These are phyloP conservation scores for Thalassiosira gravida DNA, from an alignment of 352 stramenopile species.

Conservation along the genomic window DNA sequence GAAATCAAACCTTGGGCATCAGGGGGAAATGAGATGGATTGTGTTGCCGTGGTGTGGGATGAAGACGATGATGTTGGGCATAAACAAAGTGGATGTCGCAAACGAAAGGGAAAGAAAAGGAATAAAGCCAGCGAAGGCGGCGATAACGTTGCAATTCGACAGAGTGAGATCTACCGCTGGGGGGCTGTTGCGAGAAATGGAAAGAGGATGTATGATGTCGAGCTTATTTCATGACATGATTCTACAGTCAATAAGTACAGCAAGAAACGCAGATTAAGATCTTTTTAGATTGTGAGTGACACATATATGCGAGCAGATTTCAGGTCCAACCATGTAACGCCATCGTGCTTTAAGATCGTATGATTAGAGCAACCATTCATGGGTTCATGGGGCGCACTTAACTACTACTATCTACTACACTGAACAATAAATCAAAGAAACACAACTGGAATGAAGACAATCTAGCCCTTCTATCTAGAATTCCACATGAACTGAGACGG, in stretches of 20 bases:
- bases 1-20: slow-evolving; percentile 66
- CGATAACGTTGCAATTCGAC: slow-evolving; percentile 14
- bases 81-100: not conserved
- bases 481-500: no score
- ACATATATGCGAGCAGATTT: no score
- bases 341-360: no score
- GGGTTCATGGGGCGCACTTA: no score
- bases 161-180: slow-evolving; percentile 65
- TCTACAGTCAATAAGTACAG: not conserved
- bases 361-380: no score
- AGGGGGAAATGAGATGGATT: slow-evolving; percentile 57
- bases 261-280: no score
- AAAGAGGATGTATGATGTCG: slow-evolving; percentile 62
- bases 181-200: slow-evolving; percentile 59
- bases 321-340: no score
- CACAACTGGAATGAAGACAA: no score
- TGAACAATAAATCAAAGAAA: no score
- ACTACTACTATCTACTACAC: no score
- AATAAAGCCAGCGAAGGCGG: not conserved
- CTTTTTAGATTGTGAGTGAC: no score
- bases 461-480: no score
- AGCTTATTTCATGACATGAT: slow-evolving; percentile 6
- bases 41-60: slow-evolving; percentile 65
- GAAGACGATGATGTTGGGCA: not conserved
- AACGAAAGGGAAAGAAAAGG: slow-evolving; percentile 1